These are phyloP conservation scores for Alternaria arbusti DNA, from an alignment of 2,329 filamentous ascomycete species.

Conservation along the genomic window DNA sequence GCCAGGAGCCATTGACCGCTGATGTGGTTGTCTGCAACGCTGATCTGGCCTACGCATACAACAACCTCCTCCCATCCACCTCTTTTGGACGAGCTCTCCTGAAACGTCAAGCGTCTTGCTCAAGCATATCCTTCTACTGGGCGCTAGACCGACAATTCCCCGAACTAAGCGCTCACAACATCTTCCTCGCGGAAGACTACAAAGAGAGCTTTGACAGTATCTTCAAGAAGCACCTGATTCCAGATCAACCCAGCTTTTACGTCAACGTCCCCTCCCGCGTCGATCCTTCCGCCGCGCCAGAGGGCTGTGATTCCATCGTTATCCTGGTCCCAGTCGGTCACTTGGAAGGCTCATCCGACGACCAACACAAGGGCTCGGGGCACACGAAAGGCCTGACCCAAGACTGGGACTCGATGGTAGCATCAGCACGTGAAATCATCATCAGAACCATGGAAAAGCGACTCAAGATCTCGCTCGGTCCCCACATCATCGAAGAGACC, in stretches of 20 bases:
- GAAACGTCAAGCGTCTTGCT: constrained; percentile 67
- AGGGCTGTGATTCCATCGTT: constrained; percentile 69
- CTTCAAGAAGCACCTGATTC: constrained; percentile 72
- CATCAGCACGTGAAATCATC: constrained; percentile 65
- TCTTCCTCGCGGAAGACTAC: constrained; percentile 78
- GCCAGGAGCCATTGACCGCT: constrained; percentile 62
- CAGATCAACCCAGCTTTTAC: constrained; percentile 74
- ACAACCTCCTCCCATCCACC: constrained; percentile 67
- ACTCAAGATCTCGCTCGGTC: constrained; percentile 62
- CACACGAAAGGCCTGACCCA: constrained; percentile 54
- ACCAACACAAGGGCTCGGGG: constrained; percentile 50
- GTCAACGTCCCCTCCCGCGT: constrained; percentile 76
- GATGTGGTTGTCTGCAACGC: constrained; percentile 75
- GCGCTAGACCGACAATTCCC: constrained; percentile 65
- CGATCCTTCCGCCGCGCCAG: constrained; percentile 70
- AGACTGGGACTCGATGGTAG: constrained; percentile 68
- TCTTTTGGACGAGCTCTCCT: constrained; percentile 51
- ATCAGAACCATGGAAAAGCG: constrained; percentile 66
- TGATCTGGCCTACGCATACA: constrained; percentile 77
- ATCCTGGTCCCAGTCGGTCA: constrained; percentile 77
- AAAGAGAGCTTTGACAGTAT: constrained; percentile 76
- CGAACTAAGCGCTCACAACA: constrained; percentile 73
- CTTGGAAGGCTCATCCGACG: constrained; percentile 54
- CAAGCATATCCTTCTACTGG: constrained; percentile 81
- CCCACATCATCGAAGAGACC: constrained; percentile 64